Evolutionary conservation across 495 filamentous ascomycete genomes (phyloP).

Genomic region (Gamarada debralockiae): DNA sequence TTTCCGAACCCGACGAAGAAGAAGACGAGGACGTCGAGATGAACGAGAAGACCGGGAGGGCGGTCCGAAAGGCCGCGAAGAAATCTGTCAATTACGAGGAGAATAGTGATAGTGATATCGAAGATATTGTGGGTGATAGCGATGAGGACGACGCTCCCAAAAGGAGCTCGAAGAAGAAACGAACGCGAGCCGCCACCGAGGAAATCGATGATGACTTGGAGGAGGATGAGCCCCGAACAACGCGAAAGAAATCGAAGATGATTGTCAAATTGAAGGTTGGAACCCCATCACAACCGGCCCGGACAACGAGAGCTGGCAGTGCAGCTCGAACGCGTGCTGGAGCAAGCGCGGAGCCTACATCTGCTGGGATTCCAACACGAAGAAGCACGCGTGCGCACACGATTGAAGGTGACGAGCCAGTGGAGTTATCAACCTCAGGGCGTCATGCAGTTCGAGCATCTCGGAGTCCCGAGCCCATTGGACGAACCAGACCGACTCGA

Average conservation of each 20-base stretch:
- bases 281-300: slow-evolving; percentile 8
- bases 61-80: slow-evolving; percentile 26
- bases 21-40: slow-evolving; percentile 62
- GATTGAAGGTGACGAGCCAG: slow-evolving; percentile 52
- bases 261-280: slow-evolving; percentile 32
- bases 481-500: slow-evolving; percentile 45
- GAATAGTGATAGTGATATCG: slow-evolving; percentile 16
- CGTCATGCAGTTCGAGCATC: slow-evolving; percentile 65
- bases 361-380: slow-evolving; percentile 15
- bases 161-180: slow-evolving; percentile 13
- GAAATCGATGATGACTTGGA: slow-evolving; percentile 25
- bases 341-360: slow-evolving; percentile 20
- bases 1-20: slow-evolving; percentile 52
- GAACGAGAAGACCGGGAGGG: slow-evolving; percentile 28
- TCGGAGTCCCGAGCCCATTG: slow-evolving; percentile 58
- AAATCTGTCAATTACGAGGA: slow-evolving; percentile 39
- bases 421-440: slow-evolving; percentile 72
- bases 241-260: slow-evolving; percentile 17
- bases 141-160: slow-evolving; percentile 23
- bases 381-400: slow-evolving; percentile 24
- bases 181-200: background rate
- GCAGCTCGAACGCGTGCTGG: slow-evolving; percentile 15
- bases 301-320: slow-evolving; percentile 44
- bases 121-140: slow-evolving; percentile 20
- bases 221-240: slow-evolving; percentile 24